A percentile compares a stretch with the other conserved stretches of the same genome.
These are phyloP conservation scores for Fusarium verrucosum DNA, from an alignment of 2,329 filamentous ascomycete genomes.

Conservation along the genomic window DNA sequence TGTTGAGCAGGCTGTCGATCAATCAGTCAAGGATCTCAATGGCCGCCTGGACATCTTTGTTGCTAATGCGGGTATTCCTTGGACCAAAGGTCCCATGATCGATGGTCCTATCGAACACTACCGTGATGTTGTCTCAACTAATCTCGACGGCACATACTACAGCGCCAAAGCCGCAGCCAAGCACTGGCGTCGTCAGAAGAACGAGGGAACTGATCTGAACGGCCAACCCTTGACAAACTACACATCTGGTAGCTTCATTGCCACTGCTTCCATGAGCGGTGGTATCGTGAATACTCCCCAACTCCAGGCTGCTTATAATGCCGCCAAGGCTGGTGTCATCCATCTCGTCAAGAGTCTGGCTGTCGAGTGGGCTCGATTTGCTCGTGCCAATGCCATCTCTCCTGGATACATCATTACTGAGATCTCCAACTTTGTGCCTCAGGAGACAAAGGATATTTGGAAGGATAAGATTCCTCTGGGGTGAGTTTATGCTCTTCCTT, in stretches of 20 bases:
- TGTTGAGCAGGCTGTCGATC: constrained; percentile 59
- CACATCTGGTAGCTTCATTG: constrained; percentile 59
- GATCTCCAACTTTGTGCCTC: constrained; percentile 43
- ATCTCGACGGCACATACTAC: constrained; percentile 79
- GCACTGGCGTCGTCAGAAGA: constrained; percentile 74
- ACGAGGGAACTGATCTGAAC: constrained; percentile 61
- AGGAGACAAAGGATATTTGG: constrained; percentile 42
- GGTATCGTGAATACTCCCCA: constrained; percentile 62
- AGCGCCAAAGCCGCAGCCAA: constrained; percentile 73
- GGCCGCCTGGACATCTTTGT: constrained; percentile 79
- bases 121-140: constrained; percentile 71
- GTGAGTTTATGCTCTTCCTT: constrained; percentile 13
- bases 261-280: constrained; percentile 60
- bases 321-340: constrained; percentile 63
- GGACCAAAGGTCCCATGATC: constrained; percentile 73
- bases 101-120: constrained; percentile 73
- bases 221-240: constrained; percentile 37
- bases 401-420: constrained; percentile 49
- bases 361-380: constrained; percentile 66
- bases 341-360: constrained; percentile 66
- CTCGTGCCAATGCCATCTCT: constrained; percentile 63
- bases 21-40: constrained; percentile 70
- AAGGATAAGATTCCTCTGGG: constrained; percentile 43
- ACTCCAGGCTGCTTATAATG: constrained; percentile 66
- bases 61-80: constrained; percentile 78